Evolutionary conservation across 108 stramenopile genomes (phyloP).

Genomic region (Cyclostephanos tholiformis): DNA sequence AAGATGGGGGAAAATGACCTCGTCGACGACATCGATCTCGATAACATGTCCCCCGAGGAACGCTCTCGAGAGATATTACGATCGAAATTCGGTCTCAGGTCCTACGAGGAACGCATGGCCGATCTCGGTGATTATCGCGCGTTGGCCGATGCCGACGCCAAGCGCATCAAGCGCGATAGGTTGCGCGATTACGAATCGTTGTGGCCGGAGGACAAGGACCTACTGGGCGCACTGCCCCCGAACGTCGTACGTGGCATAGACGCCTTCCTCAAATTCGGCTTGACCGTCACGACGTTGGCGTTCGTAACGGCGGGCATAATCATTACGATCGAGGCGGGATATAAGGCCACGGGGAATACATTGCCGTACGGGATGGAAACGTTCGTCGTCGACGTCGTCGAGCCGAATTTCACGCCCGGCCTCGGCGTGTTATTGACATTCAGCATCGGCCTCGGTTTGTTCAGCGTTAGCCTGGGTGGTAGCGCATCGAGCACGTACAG

Average conservation of each 20-base stretch:
- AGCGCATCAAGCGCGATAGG: slow-evolving; percentile 42
- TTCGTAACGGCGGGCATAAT: slow-evolving; percentile 72
- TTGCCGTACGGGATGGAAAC: slow-evolving; percentile 65
- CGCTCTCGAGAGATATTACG: slow-evolving; percentile 63
- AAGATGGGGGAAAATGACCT: no score
- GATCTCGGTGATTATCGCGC: slow-evolving; percentile 33
- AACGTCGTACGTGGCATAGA: slow-evolving; percentile 68
- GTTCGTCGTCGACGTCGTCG: slow-evolving; percentile 68
- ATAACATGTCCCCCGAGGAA: slow-evolving; percentile 57
- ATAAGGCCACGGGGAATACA: slow-evolving; percentile 56
- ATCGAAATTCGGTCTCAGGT: slow-evolving; percentile 71
- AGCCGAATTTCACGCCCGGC: slow-evolving; percentile 89
- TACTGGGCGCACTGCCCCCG: slow-evolving; percentile 67
- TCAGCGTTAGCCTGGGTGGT: slow-evolving; percentile 72
- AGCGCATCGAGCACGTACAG: slow-evolving; percentile 54
- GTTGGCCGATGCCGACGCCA: slow-evolving; percentile 8
- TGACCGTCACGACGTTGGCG: slow-evolving; percentile 55
- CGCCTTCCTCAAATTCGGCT: slow-evolving; percentile 71
- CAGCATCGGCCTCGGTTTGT: slow-evolving; percentile 72
- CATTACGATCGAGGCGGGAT: slow-evolving; percentile 80
- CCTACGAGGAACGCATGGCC: slow-evolving; percentile 73
- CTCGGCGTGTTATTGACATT: slow-evolving; percentile 78
- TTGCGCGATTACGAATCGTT: slow-evolving; percentile 55
- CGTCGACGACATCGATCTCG: not conserved
- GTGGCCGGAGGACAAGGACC: slow-evolving; percentile 73